Percentiles rank a stretch among this genome's conserved stretches.
Evolutionary conservation across 768 basidiomycete species (phyloP).

Genomic region (Dioszegia crocea): DNA sequence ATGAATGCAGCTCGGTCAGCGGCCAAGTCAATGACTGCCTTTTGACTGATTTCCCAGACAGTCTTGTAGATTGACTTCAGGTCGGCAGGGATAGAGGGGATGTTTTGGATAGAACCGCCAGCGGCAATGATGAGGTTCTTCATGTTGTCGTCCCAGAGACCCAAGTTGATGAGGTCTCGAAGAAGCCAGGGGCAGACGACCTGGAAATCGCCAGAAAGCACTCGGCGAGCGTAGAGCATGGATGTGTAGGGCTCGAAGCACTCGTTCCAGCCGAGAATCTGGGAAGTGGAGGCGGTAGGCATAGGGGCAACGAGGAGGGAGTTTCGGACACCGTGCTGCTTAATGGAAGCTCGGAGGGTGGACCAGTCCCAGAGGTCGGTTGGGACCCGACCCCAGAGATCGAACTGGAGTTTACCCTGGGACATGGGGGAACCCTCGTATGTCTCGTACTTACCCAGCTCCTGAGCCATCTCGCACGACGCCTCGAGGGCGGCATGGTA

Average conservation of each 20-base stretch:
- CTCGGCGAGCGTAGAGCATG: slow-evolving; percentile 98
- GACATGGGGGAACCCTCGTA: slow-evolving; percentile 87
- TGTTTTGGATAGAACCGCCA: slow-evolving; percentile 71
- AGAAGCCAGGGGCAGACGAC: slow-evolving; percentile 98
- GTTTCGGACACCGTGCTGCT: slow-evolving; percentile 75
- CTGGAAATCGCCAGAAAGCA: slow-evolving; percentile 99
- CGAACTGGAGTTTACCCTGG: slow-evolving; percentile 83
- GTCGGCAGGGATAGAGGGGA: slow-evolving; percentile 79
- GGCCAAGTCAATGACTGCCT: slow-evolving; percentile 94
- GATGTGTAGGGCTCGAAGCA: slow-evolving; percentile 99
- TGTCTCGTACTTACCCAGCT: slow-evolving; percentile 77
- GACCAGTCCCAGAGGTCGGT: slow-evolving; percentile 91
- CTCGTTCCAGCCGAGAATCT: slow-evolving; percentile 96
- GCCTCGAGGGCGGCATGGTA: slow-evolving; percentile 92
- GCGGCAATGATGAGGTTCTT: slow-evolving; percentile 99
- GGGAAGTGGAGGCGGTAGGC: slow-evolving; percentile 98
- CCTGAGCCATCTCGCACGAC: slow-evolving; percentile 76
- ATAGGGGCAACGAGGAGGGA: slow-evolving; percentile 91
- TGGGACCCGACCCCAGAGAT: slow-evolving; percentile 90
- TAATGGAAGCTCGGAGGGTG: slow-evolving; percentile 77
- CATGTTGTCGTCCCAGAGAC: slow-evolving; percentile 97
- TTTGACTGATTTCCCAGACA: slow-evolving; percentile 99
- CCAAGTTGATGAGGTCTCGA: slow-evolving; percentile 91
- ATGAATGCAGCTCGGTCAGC: slow-evolving; percentile 99
- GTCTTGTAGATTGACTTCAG: slow-evolving; percentile 99